Evolutionary conservation across 192 early-diverging fungal species (phyloP), one percentile per base, ranked within the genome.

Genomic region (Diversispora epigaea): DNA sequence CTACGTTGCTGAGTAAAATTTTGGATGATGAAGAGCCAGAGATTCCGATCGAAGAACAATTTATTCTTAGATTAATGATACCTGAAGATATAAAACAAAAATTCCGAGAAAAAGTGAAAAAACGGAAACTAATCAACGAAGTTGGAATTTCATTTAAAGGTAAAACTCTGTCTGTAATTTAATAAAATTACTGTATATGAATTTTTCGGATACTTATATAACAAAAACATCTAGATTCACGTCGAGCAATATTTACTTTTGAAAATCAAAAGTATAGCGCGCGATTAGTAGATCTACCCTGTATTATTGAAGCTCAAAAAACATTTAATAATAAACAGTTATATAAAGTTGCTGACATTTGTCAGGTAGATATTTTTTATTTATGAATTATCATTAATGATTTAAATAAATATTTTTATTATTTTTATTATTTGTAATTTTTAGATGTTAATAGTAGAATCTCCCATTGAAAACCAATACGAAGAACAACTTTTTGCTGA

Each of bases 221-320:
- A 19, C 12, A 4, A 39, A 49, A n/a, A 55, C 10, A 19, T 9
- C 52, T 77, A 89, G 89, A 90, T 76, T 77, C 77, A 9, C 72
- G 94, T 61, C 77, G 85, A 45, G 93, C 88, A 55, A 80, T 79
- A 17, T 87, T 94, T 41, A 77, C 63, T 8, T 83, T 89, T 49
- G 82, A 85, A n/a, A 82, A 80, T 10, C 52, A 81, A 11, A 80
- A 81, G 19, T 91, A 90, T 54, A 74, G 82, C 14, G 85, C 88
- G n/a, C 89, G 84, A 44, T 85, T 96, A 9, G 90, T 94, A 4
- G 94, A 96, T 77, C 76, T 96, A 44, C 94, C 94, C 11, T 91
- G 88, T 17, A 93, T 96, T 68, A 88, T 93, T 43, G 94, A 96
- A 76, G 88, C 93, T 3, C 92, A 93, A 74, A 96, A 95, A 77